Evolutionary conservation across 148 eudicot genomes (phyloP).

Genomic region (Vaccinium corymbosum): DNA sequence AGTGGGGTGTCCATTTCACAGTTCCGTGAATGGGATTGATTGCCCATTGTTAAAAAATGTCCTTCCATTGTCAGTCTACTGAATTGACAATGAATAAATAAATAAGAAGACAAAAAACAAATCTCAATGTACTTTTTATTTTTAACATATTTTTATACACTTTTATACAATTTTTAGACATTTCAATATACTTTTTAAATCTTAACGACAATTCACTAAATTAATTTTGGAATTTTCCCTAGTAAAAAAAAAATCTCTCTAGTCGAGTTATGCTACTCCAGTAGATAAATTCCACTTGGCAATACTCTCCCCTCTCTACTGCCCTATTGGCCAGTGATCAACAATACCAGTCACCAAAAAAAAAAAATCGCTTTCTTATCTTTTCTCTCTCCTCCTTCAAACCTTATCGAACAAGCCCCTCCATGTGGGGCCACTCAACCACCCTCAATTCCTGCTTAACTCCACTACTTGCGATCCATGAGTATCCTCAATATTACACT

Average conservation of each 20-base stretch:
- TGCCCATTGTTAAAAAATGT: too few relatives aligned
- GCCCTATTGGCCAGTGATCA: background rate
- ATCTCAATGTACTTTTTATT: too few relatives aligned
- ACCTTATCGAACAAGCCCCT: background rate
- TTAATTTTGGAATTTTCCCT: too few relatives aligned
- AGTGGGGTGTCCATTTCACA: background rate
- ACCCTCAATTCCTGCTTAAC: background rate
- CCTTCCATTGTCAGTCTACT: too few relatives aligned
- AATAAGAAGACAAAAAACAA: too few relatives aligned
- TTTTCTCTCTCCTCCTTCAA: background rate
- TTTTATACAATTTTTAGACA: too few relatives aligned
- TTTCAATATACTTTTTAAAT: too few relatives aligned
- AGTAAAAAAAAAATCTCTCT: background rate
- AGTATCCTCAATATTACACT: too few relatives aligned
- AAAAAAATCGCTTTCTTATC: background rate
- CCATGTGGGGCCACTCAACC: background rate
- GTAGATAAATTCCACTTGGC: background rate
- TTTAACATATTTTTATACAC: too few relatives aligned
- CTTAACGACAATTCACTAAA: too few relatives aligned
- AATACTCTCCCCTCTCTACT: background rate
- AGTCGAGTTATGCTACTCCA: background rate
- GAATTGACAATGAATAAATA: too few relatives aligned
- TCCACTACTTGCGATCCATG: background rate
- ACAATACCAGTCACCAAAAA: background rate
- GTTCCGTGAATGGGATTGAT: background rate